Evolutionary conservation across 78 protist genomes (phyloP).

Genomic region (Fonticula alba): DNA sequence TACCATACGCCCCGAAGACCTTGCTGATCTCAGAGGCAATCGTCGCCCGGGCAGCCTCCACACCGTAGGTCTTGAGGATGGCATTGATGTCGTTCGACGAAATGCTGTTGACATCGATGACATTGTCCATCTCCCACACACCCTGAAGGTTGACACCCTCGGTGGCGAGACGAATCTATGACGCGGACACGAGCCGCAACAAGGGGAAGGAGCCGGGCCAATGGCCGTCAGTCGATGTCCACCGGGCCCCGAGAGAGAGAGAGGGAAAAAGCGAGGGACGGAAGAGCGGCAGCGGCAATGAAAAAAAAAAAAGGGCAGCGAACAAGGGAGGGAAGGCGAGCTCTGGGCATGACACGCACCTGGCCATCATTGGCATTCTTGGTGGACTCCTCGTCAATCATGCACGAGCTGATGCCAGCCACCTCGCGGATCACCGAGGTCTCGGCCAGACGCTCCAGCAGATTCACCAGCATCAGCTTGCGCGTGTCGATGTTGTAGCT

Average conservation of each 20-base stretch:
- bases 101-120: conserved; percentile 66
- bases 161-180: conserved; percentile 45
- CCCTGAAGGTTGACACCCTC: conserved; percentile 66
- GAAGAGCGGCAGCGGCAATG: background rate
- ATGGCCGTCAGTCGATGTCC: too few species aligned
- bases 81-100: conserved; percentile 84
- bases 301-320: background rate
- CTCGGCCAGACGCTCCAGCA: background rate
- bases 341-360: too few species aligned
- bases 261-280: background rate
- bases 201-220: too few species aligned
- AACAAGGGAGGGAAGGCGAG: background rate
- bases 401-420: too few species aligned
- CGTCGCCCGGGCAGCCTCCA: conserved; percentile 90
- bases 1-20: conserved; percentile 52
- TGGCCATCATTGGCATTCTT: too few species aligned
- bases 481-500: conserved; percentile 82
- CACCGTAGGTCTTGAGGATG: conserved; percentile 71
- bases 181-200: background rate
- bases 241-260: background rate
- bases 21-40: conserved; percentile 17
- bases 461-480: conserved; percentile 27
- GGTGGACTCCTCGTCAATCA: too few species aligned
- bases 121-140: conserved; percentile 49
- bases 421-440: too few species aligned